Percentiles rank a stretch among this genome's conserved stretches.
Evolutionary conservation across 805 yeast species (phyloP).

Genomic region (Kodamaea jinghongensis): DNA sequence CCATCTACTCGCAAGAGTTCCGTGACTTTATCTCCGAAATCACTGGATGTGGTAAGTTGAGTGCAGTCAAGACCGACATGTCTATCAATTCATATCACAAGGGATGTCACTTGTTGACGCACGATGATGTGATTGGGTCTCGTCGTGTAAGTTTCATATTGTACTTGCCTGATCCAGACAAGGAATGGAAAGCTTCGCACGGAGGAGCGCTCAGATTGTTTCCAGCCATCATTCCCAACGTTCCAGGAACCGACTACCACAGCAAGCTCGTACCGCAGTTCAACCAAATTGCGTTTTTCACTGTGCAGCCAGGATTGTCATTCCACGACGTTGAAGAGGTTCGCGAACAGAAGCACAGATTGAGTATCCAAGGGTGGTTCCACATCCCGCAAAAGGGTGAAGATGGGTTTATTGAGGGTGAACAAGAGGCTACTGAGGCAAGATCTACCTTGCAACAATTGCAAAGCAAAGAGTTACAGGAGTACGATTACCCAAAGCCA

Average conservation of each 20-base stretch:
- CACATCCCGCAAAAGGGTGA: conserved; percentile 96
- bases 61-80: conserved; percentile 91
- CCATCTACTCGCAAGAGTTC: conserved; percentile 82
- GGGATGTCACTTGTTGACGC: conserved; percentile 91
- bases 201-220: conserved; percentile 91
- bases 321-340: conserved; percentile 99
- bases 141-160: conserved; percentile 90
- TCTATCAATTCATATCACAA: conserved; percentile 86
- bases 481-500: conserved; percentile 78
- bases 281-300: conserved; percentile 94
- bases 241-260: conserved; percentile 76
- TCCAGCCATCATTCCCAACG: conserved; percentile 84
- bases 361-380: conserved; percentile 98
- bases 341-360: conserved; percentile 80
- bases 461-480: conserved; percentile 72
- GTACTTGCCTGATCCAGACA: conserved; percentile 90
- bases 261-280: conserved; percentile 83
- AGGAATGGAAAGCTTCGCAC: conserved; percentile 82
- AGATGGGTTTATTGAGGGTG: conserved; percentile 77
- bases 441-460: conserved; percentile 75
- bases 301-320: conserved; percentile 92
- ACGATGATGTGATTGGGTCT: conserved; percentile 97
- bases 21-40: conserved; percentile 73
- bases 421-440: conserved; percentile 74
- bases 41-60: conserved; percentile 83